phyloP scores from a whole-genome alignment of 371 early-diverging fungal genomes.

The Syncephalastrum monosporum region DNA sequence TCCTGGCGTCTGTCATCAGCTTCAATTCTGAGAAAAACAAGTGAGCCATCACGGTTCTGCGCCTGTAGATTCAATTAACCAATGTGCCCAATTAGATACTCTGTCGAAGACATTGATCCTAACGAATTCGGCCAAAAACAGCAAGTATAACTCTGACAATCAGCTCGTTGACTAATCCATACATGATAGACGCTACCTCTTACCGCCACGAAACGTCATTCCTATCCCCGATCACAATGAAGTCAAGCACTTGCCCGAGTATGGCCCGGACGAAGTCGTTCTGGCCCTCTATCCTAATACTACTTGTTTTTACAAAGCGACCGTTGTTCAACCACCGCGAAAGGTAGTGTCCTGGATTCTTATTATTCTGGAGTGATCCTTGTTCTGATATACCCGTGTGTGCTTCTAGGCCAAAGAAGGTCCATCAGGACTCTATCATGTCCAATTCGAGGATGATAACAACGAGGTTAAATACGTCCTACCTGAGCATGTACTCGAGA shows the following conservation, averaged over 20 bases:
- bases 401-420: conserved; percentile 38
- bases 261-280: conserved; percentile 65
- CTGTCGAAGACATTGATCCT: conserved; percentile 77
- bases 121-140: conserved; percentile 63
- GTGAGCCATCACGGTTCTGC: conserved; percentile 24
- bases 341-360: conserved; percentile 47
- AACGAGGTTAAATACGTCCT: conserved; percentile 49
- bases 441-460: conserved; percentile 72
- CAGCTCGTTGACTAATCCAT: background rate
- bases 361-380: too few relatives aligned
- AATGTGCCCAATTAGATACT: conserved; percentile 41
- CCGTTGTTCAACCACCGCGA: conserved; percentile 66
- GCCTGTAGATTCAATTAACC: background rate
- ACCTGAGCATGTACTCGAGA: conserved; percentile 55
- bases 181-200: conserved; percentile 52
- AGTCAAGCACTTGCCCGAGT: conserved; percentile 44
- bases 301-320: conserved; percentile 85
- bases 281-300: conserved; percentile 84
- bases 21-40: conserved; percentile 66
- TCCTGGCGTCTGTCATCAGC: conserved; percentile 63
- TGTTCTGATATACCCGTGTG: background rate
- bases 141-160: conserved; percentile 30
- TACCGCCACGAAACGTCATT: conserved; percentile 63
- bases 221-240: conserved; percentile 57
- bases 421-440: conserved; percentile 43